phyloP scores from a whole-genome alignment of 2,329 filamentous ascomycete species.

The Aspergillus aculeatus region DNA sequence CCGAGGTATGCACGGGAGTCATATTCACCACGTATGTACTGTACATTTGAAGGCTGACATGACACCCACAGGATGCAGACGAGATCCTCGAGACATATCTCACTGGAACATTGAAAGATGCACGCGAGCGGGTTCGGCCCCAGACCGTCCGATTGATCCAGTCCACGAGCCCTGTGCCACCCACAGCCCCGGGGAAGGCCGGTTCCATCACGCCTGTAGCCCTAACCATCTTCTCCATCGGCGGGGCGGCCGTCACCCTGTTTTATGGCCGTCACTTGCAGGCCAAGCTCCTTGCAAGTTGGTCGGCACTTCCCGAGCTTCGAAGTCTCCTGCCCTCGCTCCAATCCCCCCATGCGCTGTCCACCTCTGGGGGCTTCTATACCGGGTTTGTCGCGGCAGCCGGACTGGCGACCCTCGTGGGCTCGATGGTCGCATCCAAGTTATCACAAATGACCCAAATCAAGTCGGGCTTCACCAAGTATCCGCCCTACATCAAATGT shows the following conservation, averaged over 20 bases:
- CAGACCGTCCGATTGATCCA: constrained; percentile 22
- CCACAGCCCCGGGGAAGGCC: constrained; percentile 16
- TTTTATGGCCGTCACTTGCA: not conserved
- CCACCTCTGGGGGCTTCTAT: constrained; percentile 29
- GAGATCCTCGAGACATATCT: constrained; percentile 39
- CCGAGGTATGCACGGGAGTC: constrained; percentile 17
- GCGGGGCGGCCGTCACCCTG: not conserved
- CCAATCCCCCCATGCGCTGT: not conserved
- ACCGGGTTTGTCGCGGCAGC: constrained; percentile 24
- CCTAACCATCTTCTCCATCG: not conserved
- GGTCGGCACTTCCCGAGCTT: not conserved
- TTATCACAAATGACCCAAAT: constrained; percentile 23
- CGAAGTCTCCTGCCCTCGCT: not conserved
- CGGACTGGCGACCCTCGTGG: constrained; percentile 15
- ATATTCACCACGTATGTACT: too few species aligned
- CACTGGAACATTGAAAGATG: constrained; percentile 36
- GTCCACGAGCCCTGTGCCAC: constrained; percentile 16
- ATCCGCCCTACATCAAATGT: constrained; percentile 42
- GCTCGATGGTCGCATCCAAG: constrained; percentile 14
- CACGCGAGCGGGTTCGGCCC: constrained; percentile 17
- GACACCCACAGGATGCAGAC: constrained; percentile 34
- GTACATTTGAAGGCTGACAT: too few species aligned
- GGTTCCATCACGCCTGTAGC: not conserved
- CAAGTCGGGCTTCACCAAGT: constrained; percentile 28
- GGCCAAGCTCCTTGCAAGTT: not conserved